phyloP scores from a whole-genome alignment of 169 alveolate species.

The Blepharisma undulans region DNA sequence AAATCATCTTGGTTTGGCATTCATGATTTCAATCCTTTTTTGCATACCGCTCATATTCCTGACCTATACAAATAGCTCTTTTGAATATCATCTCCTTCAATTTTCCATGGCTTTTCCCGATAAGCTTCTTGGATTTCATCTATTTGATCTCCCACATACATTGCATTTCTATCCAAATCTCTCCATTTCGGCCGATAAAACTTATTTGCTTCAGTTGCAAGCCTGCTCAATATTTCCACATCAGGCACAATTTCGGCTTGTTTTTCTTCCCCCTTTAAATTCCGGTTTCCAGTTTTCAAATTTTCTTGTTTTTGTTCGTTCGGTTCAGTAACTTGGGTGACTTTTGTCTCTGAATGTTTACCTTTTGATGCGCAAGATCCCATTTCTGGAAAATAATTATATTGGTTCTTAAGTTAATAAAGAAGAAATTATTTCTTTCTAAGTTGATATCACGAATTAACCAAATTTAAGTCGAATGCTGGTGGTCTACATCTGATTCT shows the following conservation, averaged over 20 bases:
- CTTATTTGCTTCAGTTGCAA: background rate
- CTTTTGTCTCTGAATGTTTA: background rate
- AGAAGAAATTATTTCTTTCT: background rate
- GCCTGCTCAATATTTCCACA: background rate
- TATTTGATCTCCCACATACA: background rate
- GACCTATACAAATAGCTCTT: slow-evolving; percentile 46
- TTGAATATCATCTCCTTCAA: background rate
- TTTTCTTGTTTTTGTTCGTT: background rate
- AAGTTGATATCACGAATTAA: background rate
- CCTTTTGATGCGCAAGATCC: background rate
- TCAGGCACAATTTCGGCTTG: background rate
- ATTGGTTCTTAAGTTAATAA: background rate
- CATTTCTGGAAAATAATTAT: background rate
- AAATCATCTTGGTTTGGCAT: slow-evolving; percentile 88
- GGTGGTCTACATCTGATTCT: background rate
- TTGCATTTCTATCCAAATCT: background rate
- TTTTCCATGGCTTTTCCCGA: background rate
- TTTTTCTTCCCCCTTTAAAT: background rate
- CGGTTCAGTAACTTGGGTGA: background rate
- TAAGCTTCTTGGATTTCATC: background rate
- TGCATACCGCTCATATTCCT: slow-evolving; percentile 53
- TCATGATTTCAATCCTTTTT: slow-evolving; percentile 29
- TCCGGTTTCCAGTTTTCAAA: background rate
- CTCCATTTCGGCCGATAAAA: background rate
- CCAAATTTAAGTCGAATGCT: background rate